Conservation (phyloP, 2,329 filamentous ascomycete species). For the Fusarium annulatum region DNA sequence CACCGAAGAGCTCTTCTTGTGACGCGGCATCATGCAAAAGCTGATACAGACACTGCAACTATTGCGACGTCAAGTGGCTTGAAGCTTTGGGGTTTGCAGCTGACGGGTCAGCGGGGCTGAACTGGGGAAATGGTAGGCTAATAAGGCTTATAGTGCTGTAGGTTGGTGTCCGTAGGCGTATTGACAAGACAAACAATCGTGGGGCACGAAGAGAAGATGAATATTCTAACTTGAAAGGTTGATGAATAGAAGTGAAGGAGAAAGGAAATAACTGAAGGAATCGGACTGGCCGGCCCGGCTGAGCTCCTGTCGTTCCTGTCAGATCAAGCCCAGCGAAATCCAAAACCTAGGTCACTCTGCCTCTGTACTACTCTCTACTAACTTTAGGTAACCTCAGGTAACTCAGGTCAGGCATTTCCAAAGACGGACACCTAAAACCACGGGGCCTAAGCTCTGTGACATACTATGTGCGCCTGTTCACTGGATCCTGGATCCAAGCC, state of each 20-base stretch:
- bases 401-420: slow-evolving; percentile 13
- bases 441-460: slow-evolving; percentile 8
- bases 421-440: slow-evolving; percentile 27
- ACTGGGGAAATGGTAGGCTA: slow-evolving; percentile 16
- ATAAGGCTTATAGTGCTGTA: slow-evolving; percentile 11
- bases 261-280: slow-evolving; percentile 11
- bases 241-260: slow-evolving; percentile 19
- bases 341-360: slow-evolving; percentile 20
- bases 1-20: slow-evolving; percentile 43
- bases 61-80: slow-evolving; percentile 42
- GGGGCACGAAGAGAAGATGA: slow-evolving; percentile 9
- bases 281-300: slow-evolving; percentile 24
- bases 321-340: slow-evolving; percentile 21
- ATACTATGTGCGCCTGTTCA: slow-evolving; percentile 6
- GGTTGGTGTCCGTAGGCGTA: background rate
- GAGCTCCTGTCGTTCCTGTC: slow-evolving; percentile 1
- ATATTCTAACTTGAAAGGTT: background rate
- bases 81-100: slow-evolving; percentile 22
- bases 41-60: slow-evolving; percentile 12
- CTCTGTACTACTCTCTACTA: background rate
- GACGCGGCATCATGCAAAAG: slow-evolving; percentile 43
- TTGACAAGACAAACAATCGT: background rate
- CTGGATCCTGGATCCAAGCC: slow-evolving; percentile 27
- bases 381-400: background rate
- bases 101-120: slow-evolving; percentile 35